Percentiles rank a stretch among this genome's conserved stretches.
Conservation (phyloP, 1,284 basidiomycete species). For the Moniliophthora roreri region DNA sequence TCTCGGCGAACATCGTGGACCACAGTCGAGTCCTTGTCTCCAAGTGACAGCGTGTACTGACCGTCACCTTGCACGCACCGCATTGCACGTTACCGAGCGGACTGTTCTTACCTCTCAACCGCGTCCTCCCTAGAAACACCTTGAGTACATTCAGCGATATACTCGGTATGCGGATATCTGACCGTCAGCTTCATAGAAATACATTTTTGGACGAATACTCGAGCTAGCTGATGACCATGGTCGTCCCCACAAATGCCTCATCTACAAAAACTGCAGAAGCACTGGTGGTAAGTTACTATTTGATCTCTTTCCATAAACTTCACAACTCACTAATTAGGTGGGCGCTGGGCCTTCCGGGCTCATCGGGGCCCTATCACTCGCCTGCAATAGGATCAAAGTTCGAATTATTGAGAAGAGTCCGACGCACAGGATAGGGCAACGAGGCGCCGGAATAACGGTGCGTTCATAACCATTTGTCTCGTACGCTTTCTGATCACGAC, state of each 20-base stretch:
- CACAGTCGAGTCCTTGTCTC: no score
- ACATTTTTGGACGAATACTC: no score
- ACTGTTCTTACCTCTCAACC: no score
- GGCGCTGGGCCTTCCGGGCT: conserved; percentile 50
- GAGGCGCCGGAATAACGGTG: conserved; percentile 24
- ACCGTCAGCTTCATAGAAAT: no score
- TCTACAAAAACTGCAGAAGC: not conserved
- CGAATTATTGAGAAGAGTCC: conserved; percentile 28
- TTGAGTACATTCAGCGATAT: no score
- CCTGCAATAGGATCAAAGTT: conserved; percentile 35
- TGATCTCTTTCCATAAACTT: not conserved
- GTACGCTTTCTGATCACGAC: not conserved
- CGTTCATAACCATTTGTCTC: no score
- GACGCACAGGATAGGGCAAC: conserved; percentile 17
- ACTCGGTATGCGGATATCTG: no score
- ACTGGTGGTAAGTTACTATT: conserved; percentile 1
- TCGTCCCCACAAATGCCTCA: not conserved
- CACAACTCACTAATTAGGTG: conserved; percentile 28
- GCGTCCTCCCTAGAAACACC: no score
- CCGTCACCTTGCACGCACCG: no score
- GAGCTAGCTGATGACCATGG: not conserved
- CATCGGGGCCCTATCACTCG: conserved; percentile 42
- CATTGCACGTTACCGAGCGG: no score
- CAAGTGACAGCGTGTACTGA: no score
- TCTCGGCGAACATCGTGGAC: no score